Base-by-base conservation (phyloP, 805 yeast genomes). In the Wickerhamomyces bisporus region DNA sequence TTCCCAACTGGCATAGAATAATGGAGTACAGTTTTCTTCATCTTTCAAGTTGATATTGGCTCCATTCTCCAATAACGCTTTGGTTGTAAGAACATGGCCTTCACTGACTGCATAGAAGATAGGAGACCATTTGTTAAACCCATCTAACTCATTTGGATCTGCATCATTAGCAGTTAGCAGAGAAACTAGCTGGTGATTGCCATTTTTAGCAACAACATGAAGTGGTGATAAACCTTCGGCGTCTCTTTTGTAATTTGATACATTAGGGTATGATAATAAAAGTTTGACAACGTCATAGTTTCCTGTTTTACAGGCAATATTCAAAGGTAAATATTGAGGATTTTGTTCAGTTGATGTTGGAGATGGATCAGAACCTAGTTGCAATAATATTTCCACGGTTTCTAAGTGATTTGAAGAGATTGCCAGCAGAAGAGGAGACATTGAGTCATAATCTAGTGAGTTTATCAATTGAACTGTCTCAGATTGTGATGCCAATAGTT, bases 71-170 rank as follows among this genome's bases (percentile, higher is more conserved):
- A 93, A 73, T 40, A 93, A 68, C 34, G 77, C 84, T 44, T 70
- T 70, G 0, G 94, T 83, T 3, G 93, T 78, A 30, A 70, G 63
- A 5, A 70, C 71, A 56, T 83, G 86, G 2, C 97, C 97, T 49
- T 86, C 91, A 46, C 79, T 77, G 2, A 89, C 89, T 16, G 96
- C 86, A 58, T 93, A 91, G 52, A 88, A 86, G 3, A 93, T 71
- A 0, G 98, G 95, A 0, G 96, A 80, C 97, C 98, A 93, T 50
- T 82, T 83, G 55, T 89, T 88, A 40, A 87, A 78, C 37, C 86
- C 83, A 61, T 93, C 98, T 8, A 80, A 52, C 42, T 76, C 79
- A 60, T 93, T 85, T 5, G 91, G 77, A 50, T 82, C 77, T 2
- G 85, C 82, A 5, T 89, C 91, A 45, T 81, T 71, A n/a, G 73